Conservation (phyloP, 495 filamentous ascomycete species). For the Paragyromitra xinjiangensis region DNA sequence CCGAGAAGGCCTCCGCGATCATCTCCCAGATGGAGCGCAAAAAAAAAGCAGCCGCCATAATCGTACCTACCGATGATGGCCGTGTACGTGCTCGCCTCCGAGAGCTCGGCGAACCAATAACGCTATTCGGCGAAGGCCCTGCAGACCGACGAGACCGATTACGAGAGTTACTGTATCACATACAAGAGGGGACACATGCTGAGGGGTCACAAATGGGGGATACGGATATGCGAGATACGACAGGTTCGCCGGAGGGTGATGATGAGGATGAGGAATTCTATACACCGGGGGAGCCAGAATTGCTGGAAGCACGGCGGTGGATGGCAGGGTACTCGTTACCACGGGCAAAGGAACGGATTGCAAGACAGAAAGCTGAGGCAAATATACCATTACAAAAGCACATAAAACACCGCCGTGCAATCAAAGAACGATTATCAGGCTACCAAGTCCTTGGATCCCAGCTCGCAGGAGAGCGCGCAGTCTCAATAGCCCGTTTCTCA, state of each 20-base stretch:
- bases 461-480: slow-evolving; percentile 86
- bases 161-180: slow-evolving; percentile 82
- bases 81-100: slow-evolving; percentile 82
- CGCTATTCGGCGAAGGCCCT: slow-evolving; percentile 91
- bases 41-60: slow-evolving; percentile 83
- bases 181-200: slow-evolving; percentile 62
- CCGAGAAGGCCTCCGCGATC: slow-evolving; percentile 87
- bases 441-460: slow-evolving; percentile 94
- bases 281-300: slow-evolving; percentile 76
- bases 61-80: slow-evolving; percentile 94
- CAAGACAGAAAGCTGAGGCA: slow-evolving; percentile 78
- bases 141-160: slow-evolving; percentile 86
- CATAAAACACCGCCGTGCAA: slow-evolving; percentile 84
- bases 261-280: slow-evolving; percentile 94
- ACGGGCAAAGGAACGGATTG: slow-evolving; percentile 77
- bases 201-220: slow-evolving; percentile 72
- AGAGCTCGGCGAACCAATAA: slow-evolving; percentile 88
- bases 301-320: slow-evolving; percentile 78
- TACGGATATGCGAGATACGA: slow-evolving; percentile 67
- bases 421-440: slow-evolving; percentile 81
- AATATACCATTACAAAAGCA: slow-evolving; percentile 85
- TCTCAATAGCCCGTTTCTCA: slow-evolving; percentile 89
- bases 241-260: slow-evolving; percentile 57
- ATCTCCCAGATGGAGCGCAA: slow-evolving; percentile 90
- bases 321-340: slow-evolving; percentile 90